A percentile compares a stretch with the other conserved stretches of the same genome.
Evolutionary conservation across 2,329 filamentous ascomycete species (phyloP).

Genomic region (Aspergillus sclerotialis): DNA sequence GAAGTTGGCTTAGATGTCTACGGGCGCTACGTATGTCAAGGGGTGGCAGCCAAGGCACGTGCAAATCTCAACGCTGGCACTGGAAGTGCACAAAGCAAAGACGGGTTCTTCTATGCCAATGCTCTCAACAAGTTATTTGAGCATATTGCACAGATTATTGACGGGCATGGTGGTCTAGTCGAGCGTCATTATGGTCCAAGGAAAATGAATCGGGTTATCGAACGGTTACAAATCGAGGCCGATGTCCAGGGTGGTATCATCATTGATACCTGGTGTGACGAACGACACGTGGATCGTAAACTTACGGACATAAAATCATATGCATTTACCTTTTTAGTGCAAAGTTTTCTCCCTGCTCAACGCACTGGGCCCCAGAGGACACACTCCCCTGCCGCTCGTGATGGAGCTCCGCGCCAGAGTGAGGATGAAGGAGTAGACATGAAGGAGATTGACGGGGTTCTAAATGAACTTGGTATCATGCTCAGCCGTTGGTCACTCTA

Average conservation of each 20-base stretch:
- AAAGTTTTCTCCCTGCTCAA: constrained; percentile 76
- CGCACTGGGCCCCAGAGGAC: constrained; percentile 62
- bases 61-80: constrained; percentile 67
- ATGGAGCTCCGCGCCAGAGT: constrained; percentile 47
- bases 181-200: constrained; percentile 89
- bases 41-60: constrained; percentile 77
- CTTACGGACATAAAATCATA: constrained; percentile 96
- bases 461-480: constrained; percentile 88
- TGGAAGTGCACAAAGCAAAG: constrained; percentile 55
- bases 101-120: constrained; percentile 86
- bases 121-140: constrained; percentile 89
- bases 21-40: constrained; percentile 90
- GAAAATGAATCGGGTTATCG: constrained; percentile 92
- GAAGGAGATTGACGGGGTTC: constrained; percentile 84
- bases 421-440: constrained; percentile 94
- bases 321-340: constrained; percentile 92
- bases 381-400: constrained; percentile 65
- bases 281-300: constrained; percentile 73
- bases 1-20: constrained; percentile 92
- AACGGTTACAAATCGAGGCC: constrained; percentile 85
- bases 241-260: constrained; percentile 96
- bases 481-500: constrained; percentile 90
- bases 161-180: constrained; percentile 82
- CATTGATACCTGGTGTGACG: constrained; percentile 90
- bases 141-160: constrained; percentile 94